A percentile compares a stretch with the other conserved stretches of the same genome.
Evolutionary conservation across 306 rosid genomes (phyloP).

Genomic region (Dryas octopetala): DNA sequence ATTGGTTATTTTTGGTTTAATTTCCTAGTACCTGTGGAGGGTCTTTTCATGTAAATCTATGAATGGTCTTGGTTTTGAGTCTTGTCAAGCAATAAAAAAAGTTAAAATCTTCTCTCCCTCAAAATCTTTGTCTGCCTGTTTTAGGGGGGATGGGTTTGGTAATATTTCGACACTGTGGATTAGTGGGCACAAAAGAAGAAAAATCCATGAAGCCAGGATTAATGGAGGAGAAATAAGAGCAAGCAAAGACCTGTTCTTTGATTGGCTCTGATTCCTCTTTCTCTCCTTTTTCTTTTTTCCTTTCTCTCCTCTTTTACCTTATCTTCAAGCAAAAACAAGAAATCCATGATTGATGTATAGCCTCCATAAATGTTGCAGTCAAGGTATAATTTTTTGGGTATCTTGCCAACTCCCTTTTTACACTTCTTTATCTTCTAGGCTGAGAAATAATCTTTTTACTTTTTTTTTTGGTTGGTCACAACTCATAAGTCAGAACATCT

Average conservation of each 20-base stretch:
- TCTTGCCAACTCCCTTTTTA: slow-evolving; percentile 18
- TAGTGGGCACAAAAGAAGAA: slow-evolving; percentile 40
- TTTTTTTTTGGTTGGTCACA: background rate
- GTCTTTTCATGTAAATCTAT: slow-evolving; percentile 64
- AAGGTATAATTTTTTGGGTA: background rate
- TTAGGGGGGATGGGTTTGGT: slow-evolving; percentile 31
- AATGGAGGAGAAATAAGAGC: slow-evolving; percentile 13
- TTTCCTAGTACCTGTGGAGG: slow-evolving; percentile 38
- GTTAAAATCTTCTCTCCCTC: background rate
- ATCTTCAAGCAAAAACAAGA: slow-evolving; percentile 14
- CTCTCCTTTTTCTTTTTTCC: slow-evolving; percentile 26
- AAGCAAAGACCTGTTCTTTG: slow-evolving; percentile 29
- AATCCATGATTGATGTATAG: slow-evolving; percentile 21
- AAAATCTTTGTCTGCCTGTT: slow-evolving; percentile 33
- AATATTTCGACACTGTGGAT: slow-evolving; percentile 25
- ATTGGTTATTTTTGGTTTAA: background rate
- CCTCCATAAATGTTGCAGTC: slow-evolving; percentile 27
- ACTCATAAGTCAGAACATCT: too few relatives aligned
- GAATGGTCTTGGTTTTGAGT: slow-evolving; percentile 44
- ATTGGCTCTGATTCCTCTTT: slow-evolving; percentile 37
- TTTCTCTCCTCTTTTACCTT: slow-evolving; percentile 6
- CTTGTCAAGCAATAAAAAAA: slow-evolving; percentile 39
- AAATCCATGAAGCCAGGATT: slow-evolving; percentile 22
- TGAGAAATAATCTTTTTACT: background rate
- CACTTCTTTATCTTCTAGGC: background rate